Evolutionary conservation across 2,329 filamentous ascomycete genomes (phyloP), one percentile per base, ranked within the genome.

Genomic region (Claviceps capensis): DNA sequence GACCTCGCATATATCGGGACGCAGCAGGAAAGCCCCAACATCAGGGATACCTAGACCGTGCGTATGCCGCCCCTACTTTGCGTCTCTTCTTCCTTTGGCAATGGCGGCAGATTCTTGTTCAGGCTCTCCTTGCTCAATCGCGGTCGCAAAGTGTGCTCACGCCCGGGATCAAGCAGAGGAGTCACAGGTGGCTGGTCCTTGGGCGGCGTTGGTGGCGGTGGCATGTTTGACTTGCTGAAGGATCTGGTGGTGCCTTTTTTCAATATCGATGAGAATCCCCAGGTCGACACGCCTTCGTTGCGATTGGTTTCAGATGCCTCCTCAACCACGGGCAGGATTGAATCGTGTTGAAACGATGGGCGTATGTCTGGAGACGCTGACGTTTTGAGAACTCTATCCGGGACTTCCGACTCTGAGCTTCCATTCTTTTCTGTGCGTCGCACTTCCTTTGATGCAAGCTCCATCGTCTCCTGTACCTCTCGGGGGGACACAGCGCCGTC

Each of bases 261-360:
- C n/a, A 53, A 44, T 17, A 67, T 67, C 0, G 74, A 71, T 2
- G 72, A 73, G 36, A 63, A 54, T 1, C 72, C 71, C 53, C 51
- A 48, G 4, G 26, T 19, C n/a, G 53, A 40, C 7, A n/a, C 19
- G 5, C 45, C 64, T 47, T 76, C 78, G 53, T 71, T 69, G 22
- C 73, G 74, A 61, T 78, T 80, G 51, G 76, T 83, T 66, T 96
- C 91, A 5, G 82, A 86, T n/a, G 82, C 85, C 68, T 97, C 91
- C 59, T 95, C 87, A 6, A 97, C 89, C 9, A 96, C 83, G 0
- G 91, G 91, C 2, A 97, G 70, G 1, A 69, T 76, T 62, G 64
- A 64, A 61, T 65, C 81, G 64, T 60, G 84, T 73, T 74, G 61
- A 71, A 76, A 22, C 70, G 77, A 67, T 73, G 86, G 63, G 70